Conservation (phyloP, 192 early-diverging fungal genomes). For the Coemansia sp. region DNA sequence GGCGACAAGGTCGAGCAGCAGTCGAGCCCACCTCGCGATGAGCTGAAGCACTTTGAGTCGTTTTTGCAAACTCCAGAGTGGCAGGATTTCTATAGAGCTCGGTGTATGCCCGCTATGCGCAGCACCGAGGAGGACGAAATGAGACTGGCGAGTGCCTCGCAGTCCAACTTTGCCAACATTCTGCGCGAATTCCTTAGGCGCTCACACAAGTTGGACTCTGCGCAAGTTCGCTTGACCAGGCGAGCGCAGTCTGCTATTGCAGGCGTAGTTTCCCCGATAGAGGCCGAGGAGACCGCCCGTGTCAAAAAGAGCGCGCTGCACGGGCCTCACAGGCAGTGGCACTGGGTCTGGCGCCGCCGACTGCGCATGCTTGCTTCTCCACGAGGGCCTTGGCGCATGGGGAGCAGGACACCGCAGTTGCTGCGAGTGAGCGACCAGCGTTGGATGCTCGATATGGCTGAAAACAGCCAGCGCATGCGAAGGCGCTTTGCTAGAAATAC, state of each 20-base stretch:
- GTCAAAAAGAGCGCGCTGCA: slow-evolving; percentile 13
- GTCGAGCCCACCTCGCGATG: not conserved
- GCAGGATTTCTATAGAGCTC: slow-evolving; percentile 32
- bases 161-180: slow-evolving; percentile 18
- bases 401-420: not conserved
- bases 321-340: slow-evolving; percentile 20
- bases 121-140: slow-evolving; percentile 37
- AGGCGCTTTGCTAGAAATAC: slow-evolving; percentile 20
- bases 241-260: slow-evolving; percentile 30
- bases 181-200: slow-evolving; percentile 21
- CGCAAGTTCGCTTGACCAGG: slow-evolving; percentile 23
- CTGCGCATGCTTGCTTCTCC: slow-evolving; percentile 23
- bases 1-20: not conserved
- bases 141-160: slow-evolving; percentile 15
- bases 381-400: slow-evolving; percentile 29
- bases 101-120: slow-evolving; percentile 45
- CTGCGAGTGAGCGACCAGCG: slow-evolving; percentile 6
- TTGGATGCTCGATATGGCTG: slow-evolving; percentile 40
- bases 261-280: slow-evolving; percentile 25
- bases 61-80: slow-evolving; percentile 21
- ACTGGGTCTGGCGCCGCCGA: slow-evolving; percentile 28
- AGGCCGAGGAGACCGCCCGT: slow-evolving; percentile 21
- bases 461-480: slow-evolving; percentile 43
- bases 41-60: slow-evolving; percentile 11
- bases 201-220: slow-evolving; percentile 14